These are phyloP conservation scores for Globisporangium mamillatum DNA, from an alignment of 352 stramenopile genomes.

Conservation along the genomic window DNA sequence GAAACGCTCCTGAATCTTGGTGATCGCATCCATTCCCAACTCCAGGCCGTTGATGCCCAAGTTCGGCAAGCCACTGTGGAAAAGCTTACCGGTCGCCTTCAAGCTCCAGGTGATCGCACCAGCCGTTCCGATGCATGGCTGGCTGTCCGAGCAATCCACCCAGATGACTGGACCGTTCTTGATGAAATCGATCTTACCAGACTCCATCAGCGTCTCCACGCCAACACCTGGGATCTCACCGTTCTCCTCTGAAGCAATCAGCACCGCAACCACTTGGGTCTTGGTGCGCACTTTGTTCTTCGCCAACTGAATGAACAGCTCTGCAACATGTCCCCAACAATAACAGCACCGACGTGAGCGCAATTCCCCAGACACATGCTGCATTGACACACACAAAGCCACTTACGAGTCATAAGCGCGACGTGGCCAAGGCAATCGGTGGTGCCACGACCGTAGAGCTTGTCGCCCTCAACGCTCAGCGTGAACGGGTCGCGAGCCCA, in stretches of 20 bases:
- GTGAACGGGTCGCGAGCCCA: constrained; percentile 90
- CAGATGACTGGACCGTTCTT: constrained; percentile 92
- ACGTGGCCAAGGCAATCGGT: constrained; percentile 93
- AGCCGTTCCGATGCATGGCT: constrained; percentile 91
- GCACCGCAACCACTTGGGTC: constrained; percentile 81
- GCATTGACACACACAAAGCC: background rate
- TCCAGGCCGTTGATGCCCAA: constrained; percentile 90
- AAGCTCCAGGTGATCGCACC: constrained; percentile 87
- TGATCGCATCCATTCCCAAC: constrained; percentile 82
- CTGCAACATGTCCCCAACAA: constrained; percentile 13
- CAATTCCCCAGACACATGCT: background rate
- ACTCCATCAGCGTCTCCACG: constrained; percentile 87
- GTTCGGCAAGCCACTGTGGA: constrained; percentile 90
- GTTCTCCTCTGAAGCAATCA: constrained; percentile 91
- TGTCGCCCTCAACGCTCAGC: constrained; percentile 87
- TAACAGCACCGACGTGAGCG: background rate
- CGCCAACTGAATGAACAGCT: constrained; percentile 72
- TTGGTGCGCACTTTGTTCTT: constrained; percentile 70
- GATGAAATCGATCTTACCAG: constrained; percentile 89
- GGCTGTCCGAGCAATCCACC: constrained; percentile 90
- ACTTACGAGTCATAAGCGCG: constrained; percentile 80
- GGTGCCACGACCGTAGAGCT: constrained; percentile 90
- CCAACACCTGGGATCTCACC: constrained; percentile 81
- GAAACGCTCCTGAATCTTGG: constrained; percentile 86
- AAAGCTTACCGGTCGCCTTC: constrained; percentile 90